These are phyloP conservation scores for Myriosclerotinia scirpicola DNA, from an alignment of 2,329 filamentous ascomycete species.

Conservation along the genomic window DNA sequence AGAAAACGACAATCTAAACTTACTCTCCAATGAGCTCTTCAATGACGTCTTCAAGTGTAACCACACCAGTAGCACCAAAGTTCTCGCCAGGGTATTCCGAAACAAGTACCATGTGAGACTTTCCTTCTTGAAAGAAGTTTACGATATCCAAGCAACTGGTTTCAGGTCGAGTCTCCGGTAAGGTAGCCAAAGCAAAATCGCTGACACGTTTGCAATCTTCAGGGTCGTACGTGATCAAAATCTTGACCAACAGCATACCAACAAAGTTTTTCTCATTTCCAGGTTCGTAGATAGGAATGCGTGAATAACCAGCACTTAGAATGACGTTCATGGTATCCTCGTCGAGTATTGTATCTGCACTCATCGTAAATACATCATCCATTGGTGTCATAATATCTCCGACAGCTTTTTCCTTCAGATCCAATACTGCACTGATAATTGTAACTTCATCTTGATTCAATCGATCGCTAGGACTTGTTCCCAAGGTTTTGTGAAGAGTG, in stretches of 20 bases:
- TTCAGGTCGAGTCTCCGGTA: constrained; percentile 91
- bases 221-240: constrained; percentile 93
- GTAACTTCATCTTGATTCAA: constrained; percentile 97
- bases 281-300: constrained; percentile 89
- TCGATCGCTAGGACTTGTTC: constrained; percentile 77
- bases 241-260: constrained; percentile 97
- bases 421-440: constrained; percentile 94
- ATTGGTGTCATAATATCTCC: constrained; percentile 98
- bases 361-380: constrained; percentile 95
- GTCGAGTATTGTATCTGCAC: constrained; percentile 89
- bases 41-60: constrained; percentile 96
- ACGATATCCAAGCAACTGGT: constrained; percentile 98
- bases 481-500: constrained; percentile 88
- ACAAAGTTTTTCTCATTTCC: constrained; percentile 86
- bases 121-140: constrained; percentile 99
- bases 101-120: constrained; percentile 97
- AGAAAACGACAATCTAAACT: constrained; percentile 43
- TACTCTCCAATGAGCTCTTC: constrained; percentile 98
- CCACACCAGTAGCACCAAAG: constrained; percentile 85
- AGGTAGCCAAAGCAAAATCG: constrained; percentile 88
- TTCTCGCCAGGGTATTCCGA: constrained; percentile 89
- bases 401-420: constrained; percentile 94
- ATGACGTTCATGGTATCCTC: constrained; percentile 94
- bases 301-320: constrained; percentile 87
- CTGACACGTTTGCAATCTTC: constrained; percentile 85